Evolutionary conservation across 139 green algal genomes (phyloP), one percentile per base, ranked within the genome.

Genomic region (Monoraphidium neglectum): DNA sequence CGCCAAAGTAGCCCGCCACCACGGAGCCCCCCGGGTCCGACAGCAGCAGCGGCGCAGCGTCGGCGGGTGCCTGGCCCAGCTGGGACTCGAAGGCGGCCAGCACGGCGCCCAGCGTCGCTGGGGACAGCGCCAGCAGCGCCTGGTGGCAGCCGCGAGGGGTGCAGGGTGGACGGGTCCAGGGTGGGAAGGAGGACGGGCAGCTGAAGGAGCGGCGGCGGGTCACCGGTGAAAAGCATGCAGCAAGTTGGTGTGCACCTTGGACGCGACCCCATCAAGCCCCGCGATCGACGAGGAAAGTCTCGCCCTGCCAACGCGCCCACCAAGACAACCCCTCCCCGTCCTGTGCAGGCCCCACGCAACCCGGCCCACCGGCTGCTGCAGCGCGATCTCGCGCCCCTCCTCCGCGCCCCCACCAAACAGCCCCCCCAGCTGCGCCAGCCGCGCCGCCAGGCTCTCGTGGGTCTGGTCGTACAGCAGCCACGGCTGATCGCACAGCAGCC

Each of bases 381-480:
- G 72, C 28, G 65, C 74, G 16, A 63, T 35, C 21, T 47, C 65
- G n/a, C 74, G 59, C 28, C 43, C 53, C 38, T 60, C 66, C 3
- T 80, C 51, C 8, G 37, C 12, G 13, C 38, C 75, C 40, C 40
- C 71, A 28, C 57, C 43, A 30, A 87, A 77, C 24, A 77, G 59
- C 2, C 59, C 46, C 3, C 49, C 72, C 38, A 90, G 81, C 36
- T 75, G 76, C 38, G 84, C 74, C 59, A 87, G 64, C 32, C 74
- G 37, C 10, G 65, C 70, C 2, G 54, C 65, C 3, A 87, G 51
- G 32, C 40, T 74, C n/a, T 71, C 74, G 5, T 33, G 36, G 0
- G 69, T 84, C 24, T 77, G 68, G 68, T 79, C 73, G 68, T 83
- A 87, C 54, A 84, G 61, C n/a, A 90, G 79, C 4, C 30, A 51